Evolutionary conservation across 202 grass and related monocot genomes (phyloP).

Genomic region (Hordeum pubiflorum): DNA sequence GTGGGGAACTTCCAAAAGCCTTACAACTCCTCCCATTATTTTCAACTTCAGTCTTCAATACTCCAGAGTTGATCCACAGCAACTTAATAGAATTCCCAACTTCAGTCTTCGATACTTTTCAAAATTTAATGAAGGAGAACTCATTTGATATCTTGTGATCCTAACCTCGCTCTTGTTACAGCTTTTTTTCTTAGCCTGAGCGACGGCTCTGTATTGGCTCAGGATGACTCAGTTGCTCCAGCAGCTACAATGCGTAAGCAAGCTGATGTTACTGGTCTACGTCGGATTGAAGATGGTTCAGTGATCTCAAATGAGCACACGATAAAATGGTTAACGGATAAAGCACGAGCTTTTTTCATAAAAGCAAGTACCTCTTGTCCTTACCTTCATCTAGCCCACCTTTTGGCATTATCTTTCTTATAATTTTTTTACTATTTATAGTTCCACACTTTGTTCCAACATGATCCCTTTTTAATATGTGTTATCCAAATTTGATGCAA

Average conservation of each 20-base stretch:
- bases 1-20: background rate
- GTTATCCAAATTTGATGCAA: background rate
- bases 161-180: conserved; percentile 20
- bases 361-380: conserved; percentile 63
- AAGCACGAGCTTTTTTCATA: conserved; percentile 45
- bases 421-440: background rate
- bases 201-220: conserved; percentile 35
- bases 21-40: background rate
- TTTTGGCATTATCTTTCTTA: conserved; percentile 8
- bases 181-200: conserved; percentile 52
- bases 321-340: conserved; percentile 85
- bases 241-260: conserved; percentile 36
- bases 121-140: background rate
- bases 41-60: background rate
- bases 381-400: conserved; percentile 16
- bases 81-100: background rate
- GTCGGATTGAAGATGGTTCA: conserved; percentile 73
- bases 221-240: conserved; percentile 45
- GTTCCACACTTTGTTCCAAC: background rate
- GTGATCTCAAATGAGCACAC: conserved; percentile 82
- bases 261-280: conserved; percentile 40
- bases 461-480: background rate
- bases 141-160: background rate
- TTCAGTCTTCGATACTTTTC: background rate
- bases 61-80: background rate